Conservation (phyloP, 176 grass and related monocot species). For the Otatea glauca region DNA sequence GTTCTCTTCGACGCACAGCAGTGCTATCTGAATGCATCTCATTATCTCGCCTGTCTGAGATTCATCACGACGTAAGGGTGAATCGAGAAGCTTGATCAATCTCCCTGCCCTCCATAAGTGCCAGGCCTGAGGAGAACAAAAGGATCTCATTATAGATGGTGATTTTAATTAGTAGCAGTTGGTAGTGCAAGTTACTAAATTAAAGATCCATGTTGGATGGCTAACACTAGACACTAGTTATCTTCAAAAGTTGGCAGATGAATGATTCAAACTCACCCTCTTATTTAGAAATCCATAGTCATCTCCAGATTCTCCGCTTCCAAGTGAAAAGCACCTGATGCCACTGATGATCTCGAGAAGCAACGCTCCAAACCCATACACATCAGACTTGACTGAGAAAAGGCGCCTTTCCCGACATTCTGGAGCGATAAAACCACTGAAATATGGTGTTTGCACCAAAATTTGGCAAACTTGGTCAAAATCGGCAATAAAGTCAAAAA, state of each 20-base stretch:
- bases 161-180: not conserved
- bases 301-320: constrained; percentile 27
- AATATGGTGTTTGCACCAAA: too few relatives aligned
- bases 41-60: not conserved
- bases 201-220: not conserved
- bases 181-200: not conserved
- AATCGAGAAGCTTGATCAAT: constrained; percentile 10
- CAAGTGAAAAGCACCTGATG: constrained; percentile 24
- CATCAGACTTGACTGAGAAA: constrained; percentile 49
- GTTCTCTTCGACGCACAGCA: constrained; percentile 36
- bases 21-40: constrained; percentile 48
- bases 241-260: not conserved
- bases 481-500: too few relatives aligned
- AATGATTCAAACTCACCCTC: constrained; percentile 21
- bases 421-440: constrained; percentile 50
- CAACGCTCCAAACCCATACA: constrained; percentile 48
- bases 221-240: not conserved
- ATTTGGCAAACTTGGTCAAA: too few relatives aligned
- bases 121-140: constrained; percentile 11
- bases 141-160: not conserved
- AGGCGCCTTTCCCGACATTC: constrained; percentile 26
- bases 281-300: constrained; percentile 41
- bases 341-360: constrained; percentile 45
- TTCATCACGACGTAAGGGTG: not conserved
- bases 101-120: constrained; percentile 19